Conservation (phyloP, 495 filamentous ascomycete species). For the Neurospora terricola region DNA sequence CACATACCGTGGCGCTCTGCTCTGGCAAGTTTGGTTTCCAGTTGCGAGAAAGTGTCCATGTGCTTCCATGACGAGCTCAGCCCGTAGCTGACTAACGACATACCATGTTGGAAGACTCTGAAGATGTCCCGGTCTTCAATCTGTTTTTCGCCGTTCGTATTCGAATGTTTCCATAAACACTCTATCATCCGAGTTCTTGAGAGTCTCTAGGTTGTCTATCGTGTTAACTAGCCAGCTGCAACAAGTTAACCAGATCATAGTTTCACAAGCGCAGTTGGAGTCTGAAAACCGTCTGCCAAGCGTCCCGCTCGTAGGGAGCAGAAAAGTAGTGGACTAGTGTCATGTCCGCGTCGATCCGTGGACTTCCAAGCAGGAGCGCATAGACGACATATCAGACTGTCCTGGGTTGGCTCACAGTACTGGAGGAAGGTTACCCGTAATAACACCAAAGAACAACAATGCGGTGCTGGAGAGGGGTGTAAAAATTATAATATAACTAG, state of each 20-base stretch:
- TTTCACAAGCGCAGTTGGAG: not conserved
- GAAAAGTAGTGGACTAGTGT: not conserved
- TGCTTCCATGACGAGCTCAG: not conserved
- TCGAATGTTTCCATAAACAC: not conserved
- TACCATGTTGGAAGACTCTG: not conserved
- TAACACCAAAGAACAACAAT: not conserved
- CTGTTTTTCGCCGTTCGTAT: not conserved
- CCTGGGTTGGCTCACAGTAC: not conserved
- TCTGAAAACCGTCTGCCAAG: not conserved
- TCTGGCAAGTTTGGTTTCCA: not conserved
- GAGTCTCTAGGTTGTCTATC: not conserved
- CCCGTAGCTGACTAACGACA: not conserved
- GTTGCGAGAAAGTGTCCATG: not conserved
- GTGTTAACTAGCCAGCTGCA: not conserved
- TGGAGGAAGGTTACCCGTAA: not conserved
- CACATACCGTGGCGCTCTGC: not conserved
- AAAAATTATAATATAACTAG: not conserved
- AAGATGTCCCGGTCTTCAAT: not conserved
- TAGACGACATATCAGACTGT: not conserved
- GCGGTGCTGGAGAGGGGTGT: not conserved
- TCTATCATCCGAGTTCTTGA: not conserved
- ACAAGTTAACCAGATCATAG: not conserved
- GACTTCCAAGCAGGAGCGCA: not conserved
- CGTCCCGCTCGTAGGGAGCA: not conserved
- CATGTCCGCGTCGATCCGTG: not conserved